A percentile compares a stretch with the other conserved stretches of the same genome.
phyloP scores from a whole-genome alignment of 163 green algal species.

The Volvox carteri region DNA sequence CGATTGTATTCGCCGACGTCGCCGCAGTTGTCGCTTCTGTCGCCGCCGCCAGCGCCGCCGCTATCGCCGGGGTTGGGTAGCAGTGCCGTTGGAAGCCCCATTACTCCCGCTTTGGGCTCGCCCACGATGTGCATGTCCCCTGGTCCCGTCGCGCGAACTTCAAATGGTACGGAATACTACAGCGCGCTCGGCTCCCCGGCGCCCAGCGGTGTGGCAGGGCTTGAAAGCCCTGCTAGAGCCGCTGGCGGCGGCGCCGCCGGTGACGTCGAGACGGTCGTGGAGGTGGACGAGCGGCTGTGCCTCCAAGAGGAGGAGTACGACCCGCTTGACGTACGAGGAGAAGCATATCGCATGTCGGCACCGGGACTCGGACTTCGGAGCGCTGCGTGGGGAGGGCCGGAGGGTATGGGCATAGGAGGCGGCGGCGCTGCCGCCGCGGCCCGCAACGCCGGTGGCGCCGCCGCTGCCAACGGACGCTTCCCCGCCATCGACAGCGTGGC shows the following conservation, averaged over 20 bases:
- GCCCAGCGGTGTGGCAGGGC: not conserved
- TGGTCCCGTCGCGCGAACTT: not conserved
- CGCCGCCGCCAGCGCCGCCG: too few species aligned
- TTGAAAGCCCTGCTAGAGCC: too few species aligned
- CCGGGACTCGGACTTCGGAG: not conserved
- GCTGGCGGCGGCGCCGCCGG: not conserved
- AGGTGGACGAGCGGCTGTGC: conserved; percentile 22
- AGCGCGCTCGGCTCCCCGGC: not conserved
- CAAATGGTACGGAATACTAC: conserved; percentile 1
- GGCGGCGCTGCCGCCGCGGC: not conserved
- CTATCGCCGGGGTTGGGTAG: too few species aligned
- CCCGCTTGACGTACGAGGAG: not conserved
- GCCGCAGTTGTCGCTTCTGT: not conserved
- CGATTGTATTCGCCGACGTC: too few species aligned
- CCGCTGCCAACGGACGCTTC: not conserved
- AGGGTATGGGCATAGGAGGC: not conserved
- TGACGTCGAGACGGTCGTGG: not conserved
- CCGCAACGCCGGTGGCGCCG: not conserved
- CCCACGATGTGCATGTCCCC: not conserved
- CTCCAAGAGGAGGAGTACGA: conserved; percentile 1
- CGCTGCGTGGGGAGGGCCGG: not conserved
- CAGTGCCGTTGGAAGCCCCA: too few species aligned
- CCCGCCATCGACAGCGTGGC: not conserved
- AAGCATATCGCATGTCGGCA: conserved; percentile 3
- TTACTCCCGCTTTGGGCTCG: too few species aligned